A percentile compares a stretch with the other conserved stretches of the same genome.
Conservation (phyloP, 176 grass and related monocot genomes). For the Triticum monococcum region DNA sequence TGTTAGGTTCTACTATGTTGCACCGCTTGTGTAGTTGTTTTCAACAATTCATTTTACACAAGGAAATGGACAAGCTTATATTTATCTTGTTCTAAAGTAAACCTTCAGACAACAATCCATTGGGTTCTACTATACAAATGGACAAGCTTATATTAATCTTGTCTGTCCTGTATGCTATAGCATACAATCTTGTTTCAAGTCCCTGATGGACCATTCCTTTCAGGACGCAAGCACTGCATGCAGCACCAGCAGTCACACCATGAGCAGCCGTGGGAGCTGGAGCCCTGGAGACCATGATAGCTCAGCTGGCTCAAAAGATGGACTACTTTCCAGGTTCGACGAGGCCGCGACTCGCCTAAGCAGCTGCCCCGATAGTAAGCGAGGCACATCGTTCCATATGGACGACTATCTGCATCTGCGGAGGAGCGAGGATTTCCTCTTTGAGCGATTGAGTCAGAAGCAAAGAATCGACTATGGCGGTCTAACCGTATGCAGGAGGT, state of each 20-base stretch:
- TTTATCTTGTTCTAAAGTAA: not conserved
- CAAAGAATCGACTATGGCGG: slow-evolving; percentile 61
- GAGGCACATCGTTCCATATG: slow-evolving; percentile 45
- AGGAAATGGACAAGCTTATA: not conserved
- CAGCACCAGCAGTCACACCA: slow-evolving; percentile 30
- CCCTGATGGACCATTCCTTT: slow-evolving; percentile 14
- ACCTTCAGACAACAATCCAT: not conserved
- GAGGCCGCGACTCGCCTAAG: slow-evolving; percentile 16
- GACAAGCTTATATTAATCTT: not conserved
- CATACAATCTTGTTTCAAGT: not conserved
- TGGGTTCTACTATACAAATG: not conserved
- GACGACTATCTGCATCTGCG: slow-evolving; percentile 71
- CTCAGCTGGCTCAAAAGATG: slow-evolving; percentile 33
- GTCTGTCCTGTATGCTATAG: not conserved
- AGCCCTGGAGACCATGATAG: slow-evolving; percentile 49
- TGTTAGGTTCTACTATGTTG: not conserved
- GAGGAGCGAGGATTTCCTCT: slow-evolving; percentile 53
- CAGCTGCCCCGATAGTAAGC: slow-evolving; percentile 29
- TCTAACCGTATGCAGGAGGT: slow-evolving; percentile 59
- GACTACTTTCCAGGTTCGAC: slow-evolving; percentile 29
- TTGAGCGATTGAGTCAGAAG: slow-evolving; percentile 64
- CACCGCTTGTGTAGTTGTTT: not conserved
- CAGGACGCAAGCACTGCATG: slow-evolving; percentile 51
- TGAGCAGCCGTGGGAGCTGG: slow-evolving; percentile 77
- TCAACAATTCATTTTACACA: not conserved